Percentiles rank a stretch among this genome's conserved stretches.
These are phyloP conservation scores for Magnaporthiopsis rhizophila DNA, from an alignment of 2,329 filamentous ascomycete genomes.

Conservation along the genomic window DNA sequence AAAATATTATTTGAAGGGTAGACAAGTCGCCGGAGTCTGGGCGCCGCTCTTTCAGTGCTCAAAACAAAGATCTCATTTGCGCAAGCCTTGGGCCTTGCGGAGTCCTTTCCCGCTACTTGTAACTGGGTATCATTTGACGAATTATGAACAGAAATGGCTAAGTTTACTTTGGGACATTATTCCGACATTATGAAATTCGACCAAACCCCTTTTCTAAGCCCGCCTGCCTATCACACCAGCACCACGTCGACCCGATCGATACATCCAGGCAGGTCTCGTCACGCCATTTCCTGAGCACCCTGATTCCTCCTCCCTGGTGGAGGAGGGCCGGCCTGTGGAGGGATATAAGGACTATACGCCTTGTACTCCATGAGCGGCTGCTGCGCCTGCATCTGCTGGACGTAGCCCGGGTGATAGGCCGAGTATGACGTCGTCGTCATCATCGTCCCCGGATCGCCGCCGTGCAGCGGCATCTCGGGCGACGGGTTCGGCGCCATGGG, in stretches of 20 bases:
- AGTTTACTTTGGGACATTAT: no score
- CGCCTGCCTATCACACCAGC: neutral
- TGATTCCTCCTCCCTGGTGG: neutral
- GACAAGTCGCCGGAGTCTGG: neutral
- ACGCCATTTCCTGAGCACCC: neutral
- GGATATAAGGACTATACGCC: neutral
- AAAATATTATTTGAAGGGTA: neutral
- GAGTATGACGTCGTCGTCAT: neutral
- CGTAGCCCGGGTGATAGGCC: neutral
- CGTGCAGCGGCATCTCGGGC: neutral
- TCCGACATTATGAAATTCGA: neutral
- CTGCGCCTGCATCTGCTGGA: neutral
- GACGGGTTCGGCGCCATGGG: neutral
- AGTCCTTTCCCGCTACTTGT: neutral
- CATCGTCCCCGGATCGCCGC: no score
- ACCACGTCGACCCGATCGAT: neutral
- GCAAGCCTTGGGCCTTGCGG: neutral
- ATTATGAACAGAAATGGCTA: neutral
- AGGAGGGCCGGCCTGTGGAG: neutral
- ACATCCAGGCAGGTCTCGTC: neutral
- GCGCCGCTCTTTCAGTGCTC: neutral
- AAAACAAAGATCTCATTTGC: neutral
- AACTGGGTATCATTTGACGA: neutral
- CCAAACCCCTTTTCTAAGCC: neutral
- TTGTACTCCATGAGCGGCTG: neutral